phyloP scores from a whole-genome alignment of 257 asterid genomes.

The Ballota nigra region DNA sequence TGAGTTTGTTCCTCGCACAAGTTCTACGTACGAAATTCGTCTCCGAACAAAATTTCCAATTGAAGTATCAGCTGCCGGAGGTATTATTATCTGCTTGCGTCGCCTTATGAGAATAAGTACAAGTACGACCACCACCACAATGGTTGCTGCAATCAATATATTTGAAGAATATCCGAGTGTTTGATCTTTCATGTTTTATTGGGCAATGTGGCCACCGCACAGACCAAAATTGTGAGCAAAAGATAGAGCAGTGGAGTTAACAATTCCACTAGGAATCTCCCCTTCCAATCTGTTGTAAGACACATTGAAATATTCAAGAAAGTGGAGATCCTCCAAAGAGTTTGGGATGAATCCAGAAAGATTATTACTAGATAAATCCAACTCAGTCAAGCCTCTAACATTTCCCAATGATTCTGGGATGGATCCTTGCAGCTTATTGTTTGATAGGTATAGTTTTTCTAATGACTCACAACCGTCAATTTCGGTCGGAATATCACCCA shows the following conservation, averaged over 20 bases:
- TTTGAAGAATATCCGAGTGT: background rate
- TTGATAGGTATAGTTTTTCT: background rate
- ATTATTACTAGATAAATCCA: background rate
- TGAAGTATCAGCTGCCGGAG: background rate
- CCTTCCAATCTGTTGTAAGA: constrained; percentile 15
- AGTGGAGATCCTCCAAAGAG: background rate
- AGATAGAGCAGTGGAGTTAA: background rate
- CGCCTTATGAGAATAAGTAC: background rate
- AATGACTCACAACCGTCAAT: background rate
- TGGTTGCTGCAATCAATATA: background rate
- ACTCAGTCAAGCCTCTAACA: background rate
- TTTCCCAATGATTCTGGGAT: background rate
- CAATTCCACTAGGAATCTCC: constrained; percentile 2
- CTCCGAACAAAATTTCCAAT: background rate
- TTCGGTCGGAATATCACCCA: background rate
- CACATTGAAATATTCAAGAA: background rate
- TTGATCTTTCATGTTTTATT: background rate
- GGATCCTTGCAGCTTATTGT: background rate
- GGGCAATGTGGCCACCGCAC: background rate
- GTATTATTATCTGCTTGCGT: background rate
- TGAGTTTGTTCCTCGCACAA: background rate
- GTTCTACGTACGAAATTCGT: background rate
- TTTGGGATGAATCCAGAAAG: constrained; percentile 9
- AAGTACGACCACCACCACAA: background rate
- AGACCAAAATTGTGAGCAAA: constrained; percentile 1